phyloP scores from a whole-genome alignment of 495 filamentous ascomycete species.

The Xylaria bambusicola region DNA sequence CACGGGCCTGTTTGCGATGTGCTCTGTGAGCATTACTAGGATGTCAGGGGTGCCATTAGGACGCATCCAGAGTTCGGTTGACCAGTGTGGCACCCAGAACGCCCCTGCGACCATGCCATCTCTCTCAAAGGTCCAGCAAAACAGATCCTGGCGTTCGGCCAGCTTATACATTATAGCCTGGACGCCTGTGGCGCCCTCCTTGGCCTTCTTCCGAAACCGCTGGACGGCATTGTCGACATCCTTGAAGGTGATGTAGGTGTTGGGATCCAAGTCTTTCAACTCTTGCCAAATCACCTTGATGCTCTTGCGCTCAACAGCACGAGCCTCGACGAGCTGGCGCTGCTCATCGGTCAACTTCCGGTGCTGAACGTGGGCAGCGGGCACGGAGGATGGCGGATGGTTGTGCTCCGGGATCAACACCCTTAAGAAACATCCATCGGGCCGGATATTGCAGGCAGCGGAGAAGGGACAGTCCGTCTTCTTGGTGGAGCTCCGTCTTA shows the following conservation, averaged over 20 bases:
- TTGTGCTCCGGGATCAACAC: slow-evolving; percentile 32
- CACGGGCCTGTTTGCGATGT: slow-evolving; percentile 33
- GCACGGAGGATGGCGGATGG: slow-evolving; percentile 27
- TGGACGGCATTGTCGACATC: slow-evolving; percentile 34
- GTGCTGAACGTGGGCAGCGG: slow-evolving; percentile 30
- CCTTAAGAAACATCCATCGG: slow-evolving; percentile 30
- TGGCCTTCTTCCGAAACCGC: slow-evolving; percentile 32
- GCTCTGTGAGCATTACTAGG: slow-evolving; percentile 32
- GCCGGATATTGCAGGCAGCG: slow-evolving; percentile 26
- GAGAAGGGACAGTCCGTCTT: slow-evolving; percentile 36
- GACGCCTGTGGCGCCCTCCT: slow-evolving; percentile 33
- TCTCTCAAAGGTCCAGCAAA: slow-evolving; percentile 31
- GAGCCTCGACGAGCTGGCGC: slow-evolving; percentile 30
- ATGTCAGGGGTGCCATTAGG: slow-evolving; percentile 29
- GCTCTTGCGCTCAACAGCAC: slow-evolving; percentile 30
- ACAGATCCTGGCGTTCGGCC: slow-evolving; percentile 32
- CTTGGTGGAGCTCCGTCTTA: slow-evolving; percentile 32
- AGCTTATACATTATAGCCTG: slow-evolving; percentile 33
- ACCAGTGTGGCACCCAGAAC: slow-evolving; percentile 37
- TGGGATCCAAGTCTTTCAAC: slow-evolving; percentile 23
- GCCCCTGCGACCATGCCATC: slow-evolving; percentile 28
- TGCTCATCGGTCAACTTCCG: slow-evolving; percentile 33
- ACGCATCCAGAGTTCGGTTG: slow-evolving; percentile 30
- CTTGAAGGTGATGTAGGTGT: slow-evolving; percentile 30
- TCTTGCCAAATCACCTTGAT: slow-evolving; percentile 31